Evolutionary conservation across 768 basidiomycete species (phyloP), one percentile per base, ranked within the genome.

Genomic region (Leccinum longicurvipes): DNA sequence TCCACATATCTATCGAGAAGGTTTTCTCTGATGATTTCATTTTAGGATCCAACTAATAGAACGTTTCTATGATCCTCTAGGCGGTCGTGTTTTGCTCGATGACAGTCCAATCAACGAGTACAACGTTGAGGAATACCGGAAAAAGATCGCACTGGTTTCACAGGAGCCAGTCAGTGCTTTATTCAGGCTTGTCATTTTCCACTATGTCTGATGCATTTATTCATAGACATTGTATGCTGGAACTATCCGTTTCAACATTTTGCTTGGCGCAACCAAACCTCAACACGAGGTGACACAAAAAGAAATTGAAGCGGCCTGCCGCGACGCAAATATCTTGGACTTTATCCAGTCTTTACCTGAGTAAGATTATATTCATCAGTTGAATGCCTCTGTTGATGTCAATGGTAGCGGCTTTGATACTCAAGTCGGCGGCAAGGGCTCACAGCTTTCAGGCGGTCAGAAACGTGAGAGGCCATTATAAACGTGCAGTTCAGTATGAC

Each of bases 391-490:
- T 53, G 41, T 49, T 71, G 29, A 62, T 41, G 25, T 51, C 15
- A n/a, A 14, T 58, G 39, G 9, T 60, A 88, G 88, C 52, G 93
- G 93, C 28, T 94, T 95, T 63, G 92, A 96, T 39, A 96, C 94
- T 4, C 82, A 91, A 65, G 92, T 93, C 47, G 92, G 92, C 57
- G 90, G 90, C 49, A 95, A 94, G 72, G 92, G 92, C 10, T 88
- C 89, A 3, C 91, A 93, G 63, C 78, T 95, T 6, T 91, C 89
- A 42, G 92, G 92, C 64, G 92, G 92, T 52, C 92, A 93, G 71
- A 91, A 91, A 72, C 88, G 86, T 87, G 68, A 59, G 81, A 73
- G n/a, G 19, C 29, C 32, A 50, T 17, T 12, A 28, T 32, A 3
- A 14, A 2, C n/a, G 6, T 21, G 14, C 4, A 17, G 17, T 29